Percentiles rank a stretch among this genome's conserved stretches.
These are phyloP conservation scores for Verticillium nubilum DNA, from an alignment of 2,329 filamentous ascomycete species.

Conservation along the genomic window DNA sequence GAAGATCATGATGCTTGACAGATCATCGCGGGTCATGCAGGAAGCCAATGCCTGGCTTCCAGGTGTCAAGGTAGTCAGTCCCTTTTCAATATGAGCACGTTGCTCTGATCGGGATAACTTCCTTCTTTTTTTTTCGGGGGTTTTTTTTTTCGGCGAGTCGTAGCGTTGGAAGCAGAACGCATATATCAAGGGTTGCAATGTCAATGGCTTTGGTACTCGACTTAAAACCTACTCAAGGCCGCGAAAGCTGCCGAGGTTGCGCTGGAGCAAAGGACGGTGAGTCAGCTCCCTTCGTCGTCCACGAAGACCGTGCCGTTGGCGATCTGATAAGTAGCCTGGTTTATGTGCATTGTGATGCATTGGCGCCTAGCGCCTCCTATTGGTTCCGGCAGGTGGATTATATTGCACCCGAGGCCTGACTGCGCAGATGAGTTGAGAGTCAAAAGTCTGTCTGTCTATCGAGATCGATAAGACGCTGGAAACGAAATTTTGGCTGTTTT, in stretches of 20 bases:
- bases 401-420: too few relatives aligned
- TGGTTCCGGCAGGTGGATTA: background rate
- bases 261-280: background rate
- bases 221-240: background rate
- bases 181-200: background rate
- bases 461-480: too few relatives aligned
- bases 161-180: background rate
- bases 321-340: background rate
- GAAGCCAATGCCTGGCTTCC: background rate
- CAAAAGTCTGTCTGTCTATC: too few relatives aligned
- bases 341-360: background rate
- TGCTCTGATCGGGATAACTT: background rate
- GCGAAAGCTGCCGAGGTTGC: background rate
- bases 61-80: too few relatives aligned
- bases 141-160: too few relatives aligned
- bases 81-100: background rate
- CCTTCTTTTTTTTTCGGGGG: background rate
- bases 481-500: too few relatives aligned
- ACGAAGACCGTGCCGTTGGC: background rate
- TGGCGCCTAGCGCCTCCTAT: background rate
- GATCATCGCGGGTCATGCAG: background rate
- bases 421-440: too few relatives aligned
- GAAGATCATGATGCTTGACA: background rate
- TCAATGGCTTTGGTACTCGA: background rate
- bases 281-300: background rate